Conservation (phyloP, 129 eudicot species). For the carrot (Daucus carota) region DNA sequence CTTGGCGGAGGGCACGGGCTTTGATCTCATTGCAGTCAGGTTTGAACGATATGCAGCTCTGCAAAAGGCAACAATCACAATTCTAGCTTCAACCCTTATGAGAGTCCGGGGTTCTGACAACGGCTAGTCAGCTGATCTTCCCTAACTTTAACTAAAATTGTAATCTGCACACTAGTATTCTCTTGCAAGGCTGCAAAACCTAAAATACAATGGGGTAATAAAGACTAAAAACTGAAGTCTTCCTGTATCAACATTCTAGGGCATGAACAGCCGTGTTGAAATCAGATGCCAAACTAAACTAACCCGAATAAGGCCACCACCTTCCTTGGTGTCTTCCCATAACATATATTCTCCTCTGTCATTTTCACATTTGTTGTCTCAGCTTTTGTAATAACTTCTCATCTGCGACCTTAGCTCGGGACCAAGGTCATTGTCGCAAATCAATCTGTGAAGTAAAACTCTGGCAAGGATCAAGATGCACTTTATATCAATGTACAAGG, state of each 20-base stretch:
- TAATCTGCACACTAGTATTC: not conserved
- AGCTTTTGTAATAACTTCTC: not conserved
- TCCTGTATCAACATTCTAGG: not conserved
- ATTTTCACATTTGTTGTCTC: not conserved
- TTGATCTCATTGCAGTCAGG: not conserved
- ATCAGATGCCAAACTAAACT: not conserved
- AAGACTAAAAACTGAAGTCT: not conserved
- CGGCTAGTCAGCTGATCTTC: conserved; percentile 1
- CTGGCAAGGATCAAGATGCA: conserved; percentile 1
- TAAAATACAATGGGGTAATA: not conserved
- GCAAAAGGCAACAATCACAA: not conserved
- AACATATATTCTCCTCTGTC: not conserved
- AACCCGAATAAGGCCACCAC: not conserved
- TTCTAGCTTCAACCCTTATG: not conserved
- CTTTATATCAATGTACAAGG: not conserved
- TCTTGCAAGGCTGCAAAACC: not conserved
- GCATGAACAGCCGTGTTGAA: not conserved
- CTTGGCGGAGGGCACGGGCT: too few species aligned
- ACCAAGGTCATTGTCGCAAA: conserved; percentile 1
- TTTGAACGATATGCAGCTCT: not conserved
- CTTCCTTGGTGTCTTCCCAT: not conserved
- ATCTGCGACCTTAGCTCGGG: not conserved
- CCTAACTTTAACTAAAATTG: not conserved
- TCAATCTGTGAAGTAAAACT: not conserved
- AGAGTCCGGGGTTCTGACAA: not conserved